Percentiles rank a stretch among this genome's conserved stretches.
Evolutionary conservation across 2,329 filamentous ascomycete genomes (phyloP).

Genomic region (Penicillium digitatum): DNA sequence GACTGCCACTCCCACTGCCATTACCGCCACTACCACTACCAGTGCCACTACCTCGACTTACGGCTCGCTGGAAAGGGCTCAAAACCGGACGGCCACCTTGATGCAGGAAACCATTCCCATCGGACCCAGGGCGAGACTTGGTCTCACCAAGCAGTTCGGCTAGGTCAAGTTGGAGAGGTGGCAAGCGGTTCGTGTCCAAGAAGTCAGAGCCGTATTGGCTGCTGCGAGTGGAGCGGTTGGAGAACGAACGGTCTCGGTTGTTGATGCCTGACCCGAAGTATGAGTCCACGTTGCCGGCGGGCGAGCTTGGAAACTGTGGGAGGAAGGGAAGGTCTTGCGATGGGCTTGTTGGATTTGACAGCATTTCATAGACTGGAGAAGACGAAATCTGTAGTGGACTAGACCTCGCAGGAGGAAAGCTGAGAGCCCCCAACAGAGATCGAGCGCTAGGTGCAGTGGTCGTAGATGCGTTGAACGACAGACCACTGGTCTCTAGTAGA

Average conservation of each 20-base stretch:
- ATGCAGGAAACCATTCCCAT: slow-evolving; percentile 32
- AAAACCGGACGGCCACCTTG: slow-evolving; percentile 37
- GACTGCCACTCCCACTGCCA: slow-evolving; percentile 41
- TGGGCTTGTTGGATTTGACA: slow-evolving; percentile 35
- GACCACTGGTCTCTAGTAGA: slow-evolving; percentile 28
- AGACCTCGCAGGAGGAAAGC: slow-evolving; percentile 34
- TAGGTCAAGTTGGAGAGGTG: slow-evolving; percentile 31
- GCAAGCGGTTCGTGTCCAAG: slow-evolving; percentile 29
- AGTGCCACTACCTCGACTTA: slow-evolving; percentile 49
- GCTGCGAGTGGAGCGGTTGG: slow-evolving; percentile 40
- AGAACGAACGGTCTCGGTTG: slow-evolving; percentile 41
- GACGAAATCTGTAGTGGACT: slow-evolving; percentile 36
- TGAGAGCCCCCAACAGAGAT: slow-evolving; percentile 36
- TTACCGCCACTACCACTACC: slow-evolving; percentile 42
- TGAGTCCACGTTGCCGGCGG: slow-evolving; percentile 30
- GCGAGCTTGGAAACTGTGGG: slow-evolving; percentile 34
- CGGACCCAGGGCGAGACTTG: slow-evolving; percentile 31
- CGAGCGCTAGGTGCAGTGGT: slow-evolving; percentile 30
- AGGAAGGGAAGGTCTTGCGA: slow-evolving; percentile 30
- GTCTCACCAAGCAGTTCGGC: slow-evolving; percentile 30
- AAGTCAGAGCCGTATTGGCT: slow-evolving; percentile 37
- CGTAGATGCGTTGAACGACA: slow-evolving; percentile 25
- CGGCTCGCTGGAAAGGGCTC: slow-evolving; percentile 40
- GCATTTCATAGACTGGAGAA: slow-evolving; percentile 31
- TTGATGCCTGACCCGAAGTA: slow-evolving; percentile 33